phyloP scores from a whole-genome alignment of 768 basidiomycete species.

The Bullera alba region DNA sequence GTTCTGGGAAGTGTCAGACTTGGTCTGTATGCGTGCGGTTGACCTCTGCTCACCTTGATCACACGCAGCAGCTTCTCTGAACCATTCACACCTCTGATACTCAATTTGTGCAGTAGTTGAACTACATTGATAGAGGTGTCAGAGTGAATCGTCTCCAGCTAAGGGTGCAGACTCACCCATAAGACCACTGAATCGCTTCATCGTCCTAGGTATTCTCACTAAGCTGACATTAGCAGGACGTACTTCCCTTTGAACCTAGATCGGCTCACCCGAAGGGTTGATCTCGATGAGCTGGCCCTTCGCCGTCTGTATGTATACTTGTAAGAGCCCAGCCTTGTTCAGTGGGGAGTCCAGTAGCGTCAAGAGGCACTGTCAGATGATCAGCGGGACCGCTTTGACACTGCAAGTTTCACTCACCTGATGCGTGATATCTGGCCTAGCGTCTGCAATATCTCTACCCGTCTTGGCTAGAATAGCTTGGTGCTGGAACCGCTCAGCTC shows the following conservation, averaged over 20 bases:
- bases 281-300: slow-evolving; percentile 95
- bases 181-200: slow-evolving; percentile 95
- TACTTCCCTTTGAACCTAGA: no score
- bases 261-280: no score
- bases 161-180: slow-evolving; percentile 67
- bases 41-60: slow-evolving; percentile 62
- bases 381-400: not conserved
- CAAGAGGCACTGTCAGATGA: slow-evolving; percentile 68
- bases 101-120: slow-evolving; percentile 91
- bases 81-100: slow-evolving; percentile 91
- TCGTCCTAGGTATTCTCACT: slow-evolving; percentile 94
- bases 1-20: slow-evolving; percentile 55
- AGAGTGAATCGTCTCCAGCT: not conserved
- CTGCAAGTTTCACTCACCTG: slow-evolving; percentile 57
- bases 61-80: slow-evolving; percentile 95
- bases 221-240: no score
- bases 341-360: slow-evolving; percentile 94
- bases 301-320: slow-evolving; percentile 97
- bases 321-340: slow-evolving; percentile 92
- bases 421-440: slow-evolving; percentile 97
- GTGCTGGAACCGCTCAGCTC: no score
- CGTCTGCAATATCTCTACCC: slow-evolving; percentile 95
- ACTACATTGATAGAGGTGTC: slow-evolving; percentile 51
- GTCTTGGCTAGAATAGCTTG: slow-evolving; percentile 98
- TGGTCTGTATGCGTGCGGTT: not conserved